Evolutionary conservation across 75 land plant species (phyloP).

Genomic region (Cunninghamia lanceolata): DNA sequence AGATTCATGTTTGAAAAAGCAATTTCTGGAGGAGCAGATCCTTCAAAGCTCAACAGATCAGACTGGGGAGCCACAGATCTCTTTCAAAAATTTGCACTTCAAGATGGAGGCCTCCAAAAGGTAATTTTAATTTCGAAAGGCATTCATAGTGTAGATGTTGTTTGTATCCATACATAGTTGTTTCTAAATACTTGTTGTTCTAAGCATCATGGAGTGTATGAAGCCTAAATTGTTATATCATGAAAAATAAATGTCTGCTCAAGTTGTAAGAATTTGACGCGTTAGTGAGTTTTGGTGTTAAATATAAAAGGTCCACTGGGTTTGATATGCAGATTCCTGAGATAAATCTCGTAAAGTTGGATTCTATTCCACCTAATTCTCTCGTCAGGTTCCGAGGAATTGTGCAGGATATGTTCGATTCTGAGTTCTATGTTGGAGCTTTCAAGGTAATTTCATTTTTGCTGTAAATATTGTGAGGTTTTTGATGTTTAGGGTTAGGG

Average conservation of each 20-base stretch:
- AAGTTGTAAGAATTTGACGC: no score
- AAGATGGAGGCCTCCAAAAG: constrained; percentile 46
- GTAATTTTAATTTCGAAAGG: constrained; percentile 14
- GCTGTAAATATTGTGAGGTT: no score
- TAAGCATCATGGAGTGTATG: background rate
- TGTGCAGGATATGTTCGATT: constrained; percentile 93
- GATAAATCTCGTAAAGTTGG: constrained; percentile 41
- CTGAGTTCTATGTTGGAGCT: constrained; percentile 86
- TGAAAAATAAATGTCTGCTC: background rate
- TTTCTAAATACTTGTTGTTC: background rate
- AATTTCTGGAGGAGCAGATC: constrained; percentile 28
- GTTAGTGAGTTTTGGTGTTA: background rate
- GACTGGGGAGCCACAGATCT: constrained; percentile 80
- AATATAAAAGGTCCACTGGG: background rate
- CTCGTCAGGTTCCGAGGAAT: constrained; percentile 90
- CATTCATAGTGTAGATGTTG: no score
- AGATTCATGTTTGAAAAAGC: constrained; percentile 71
- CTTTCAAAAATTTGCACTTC: constrained; percentile 50
- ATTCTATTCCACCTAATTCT: constrained; percentile 61
- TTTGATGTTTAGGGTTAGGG: no score
- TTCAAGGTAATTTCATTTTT: constrained; percentile 53
- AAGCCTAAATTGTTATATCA: background rate
- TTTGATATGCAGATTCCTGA: constrained; percentile 59
- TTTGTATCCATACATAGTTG: background rate
- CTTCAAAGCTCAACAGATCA: constrained; percentile 34